Evolutionary conservation across 495 filamentous ascomycete species (phyloP), one percentile per base, ranked within the genome.

Genomic region (Penicillium daleae): DNA sequence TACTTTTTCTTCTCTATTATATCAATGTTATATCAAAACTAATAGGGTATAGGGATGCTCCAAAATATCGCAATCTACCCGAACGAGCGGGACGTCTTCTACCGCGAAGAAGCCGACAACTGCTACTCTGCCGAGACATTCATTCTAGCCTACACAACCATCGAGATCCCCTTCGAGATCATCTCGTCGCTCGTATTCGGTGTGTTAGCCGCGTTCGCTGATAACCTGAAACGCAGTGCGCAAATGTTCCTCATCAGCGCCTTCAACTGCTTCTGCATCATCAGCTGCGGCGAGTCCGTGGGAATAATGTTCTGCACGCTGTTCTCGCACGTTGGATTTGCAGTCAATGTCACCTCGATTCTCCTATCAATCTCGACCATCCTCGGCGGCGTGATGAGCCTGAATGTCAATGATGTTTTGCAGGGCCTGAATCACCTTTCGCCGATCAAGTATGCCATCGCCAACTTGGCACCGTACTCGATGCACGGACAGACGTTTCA

Each of bases 241-340:
- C 66, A 78, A 33, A 80, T 90, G 71, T 89, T 88, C 73, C 89
- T 91, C 66, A 81, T 90, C 56, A 73, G 84, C 39, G 76, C 85
- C 1, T 89, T 87, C 72, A 89, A 88, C 71, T 83, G 83, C 52
- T 91, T 92, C 66, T 87, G 85, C 59, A 86, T 92, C 48, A 89
- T 90, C 39, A 86, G 75, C 52, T 90, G 86, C 62, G 90, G 90
- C 4, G 90, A 92, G 75, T 88, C 84, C 46, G 66, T 92, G n/a
- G 90, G 90, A 0, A 92, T 92, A 63, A 85, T 91, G 75, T 91
- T 92, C 76, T 90, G 89, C 68, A 92, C 90, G 1, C 75, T 92
- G 7, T 89, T 92, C 73, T 71, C 76, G 33, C 90, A 92, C 66
- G 88, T 88, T 0, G 90, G 90, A 2, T 92, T 92, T 70, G 87